Conservation (phyloP, 305 asterid species). For the Solanum hybrid region DNA sequence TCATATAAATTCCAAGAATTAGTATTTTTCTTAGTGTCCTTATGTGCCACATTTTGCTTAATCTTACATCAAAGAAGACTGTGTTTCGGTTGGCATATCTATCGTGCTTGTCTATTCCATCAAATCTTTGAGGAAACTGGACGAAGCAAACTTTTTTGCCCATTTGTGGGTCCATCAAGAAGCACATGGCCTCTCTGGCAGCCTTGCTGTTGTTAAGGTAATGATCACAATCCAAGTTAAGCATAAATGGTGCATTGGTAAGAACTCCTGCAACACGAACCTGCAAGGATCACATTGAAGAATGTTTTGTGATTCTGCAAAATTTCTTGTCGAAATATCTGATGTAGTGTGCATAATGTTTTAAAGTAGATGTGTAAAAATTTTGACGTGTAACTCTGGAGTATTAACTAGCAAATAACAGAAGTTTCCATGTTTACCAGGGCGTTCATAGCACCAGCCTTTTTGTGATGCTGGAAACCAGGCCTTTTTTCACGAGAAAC, state of each 20-base stretch:
- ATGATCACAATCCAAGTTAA: conserved; percentile 98
- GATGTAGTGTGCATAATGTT: background rate
- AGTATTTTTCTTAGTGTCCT: background rate
- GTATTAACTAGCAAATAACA: conserved; percentile 4
- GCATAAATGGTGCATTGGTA: conserved; percentile 97
- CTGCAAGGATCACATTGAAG: conserved; percentile 27
- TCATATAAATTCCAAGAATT: background rate
- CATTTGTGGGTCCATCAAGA: conserved; percentile 86
- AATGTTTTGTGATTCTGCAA: background rate
- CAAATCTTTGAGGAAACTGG: conserved; percentile 96
- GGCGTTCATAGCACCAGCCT: conserved; percentile 97
- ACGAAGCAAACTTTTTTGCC: conserved; percentile 93
- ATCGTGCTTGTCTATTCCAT: conserved; percentile 85
- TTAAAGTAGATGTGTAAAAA: background rate
- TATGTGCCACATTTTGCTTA: background rate
- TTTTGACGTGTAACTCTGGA: background rate
- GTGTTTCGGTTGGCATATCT: conserved; percentile 97
- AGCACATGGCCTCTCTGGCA: conserved; percentile 92
- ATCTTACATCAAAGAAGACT: conserved; percentile 86
- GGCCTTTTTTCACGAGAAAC: conserved; percentile 99
- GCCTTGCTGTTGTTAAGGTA: conserved; percentile 96
- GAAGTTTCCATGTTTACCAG: conserved; percentile 47
- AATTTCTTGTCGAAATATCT: background rate
- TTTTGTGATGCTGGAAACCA: conserved; percentile 94
- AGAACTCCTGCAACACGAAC: conserved; percentile 95